Percentiles rank a stretch among this genome's conserved stretches.
These are phyloP conservation scores for Amanita subjunquillea DNA, from an alignment of 768 basidiomycete genomes.

Conservation along the genomic window DNA sequence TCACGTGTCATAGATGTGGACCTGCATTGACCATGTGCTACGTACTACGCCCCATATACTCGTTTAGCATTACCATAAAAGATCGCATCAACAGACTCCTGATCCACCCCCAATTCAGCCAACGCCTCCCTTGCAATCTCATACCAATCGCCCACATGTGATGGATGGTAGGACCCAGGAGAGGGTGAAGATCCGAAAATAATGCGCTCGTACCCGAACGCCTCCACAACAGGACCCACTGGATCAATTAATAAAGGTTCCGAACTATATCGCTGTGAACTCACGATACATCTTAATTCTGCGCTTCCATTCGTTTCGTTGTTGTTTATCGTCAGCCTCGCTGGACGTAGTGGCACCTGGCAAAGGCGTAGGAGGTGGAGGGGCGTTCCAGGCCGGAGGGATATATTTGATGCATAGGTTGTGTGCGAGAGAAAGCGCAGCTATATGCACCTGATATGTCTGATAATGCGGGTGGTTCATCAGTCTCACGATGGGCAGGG, in stretches of 20 bases:
- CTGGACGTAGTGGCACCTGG: slow-evolving; percentile 23
- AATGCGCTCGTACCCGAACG: slow-evolving; percentile 77
- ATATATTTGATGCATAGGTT: slow-evolving; percentile 63
- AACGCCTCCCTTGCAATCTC: slow-evolving; percentile 71
- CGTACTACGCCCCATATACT: slow-evolving; percentile 23
- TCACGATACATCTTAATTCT: slow-evolving; percentile 80
- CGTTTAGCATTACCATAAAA: slow-evolving; percentile 45
- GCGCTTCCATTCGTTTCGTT: slow-evolving; percentile 52
- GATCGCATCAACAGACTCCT: slow-evolving; percentile 65
- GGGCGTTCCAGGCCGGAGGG: slow-evolving; percentile 65
- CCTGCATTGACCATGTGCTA: slow-evolving; percentile 1
- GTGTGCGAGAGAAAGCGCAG: slow-evolving; percentile 68
- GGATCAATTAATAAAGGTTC: slow-evolving; percentile 3
- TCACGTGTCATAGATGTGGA: neutral
- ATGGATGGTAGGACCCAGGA: slow-evolving; percentile 31
- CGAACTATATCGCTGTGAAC: slow-evolving; percentile 19
- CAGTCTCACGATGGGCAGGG: slow-evolving; percentile 65
- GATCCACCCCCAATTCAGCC: slow-evolving; percentile 71
- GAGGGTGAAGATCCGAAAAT: slow-evolving; percentile 75
- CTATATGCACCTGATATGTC: slow-evolving; percentile 62
- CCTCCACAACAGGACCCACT: slow-evolving; percentile 80
- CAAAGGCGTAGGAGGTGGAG: slow-evolving; percentile 37
- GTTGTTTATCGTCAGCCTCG: slow-evolving; percentile 33
- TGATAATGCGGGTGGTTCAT: slow-evolving; percentile 70
- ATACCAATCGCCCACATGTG: slow-evolving; percentile 65